A percentile compares a stretch with the other conserved stretches of the same genome.
phyloP scores from a whole-genome alignment of 768 basidiomycete genomes.

The Lentinula lateritia region DNA sequence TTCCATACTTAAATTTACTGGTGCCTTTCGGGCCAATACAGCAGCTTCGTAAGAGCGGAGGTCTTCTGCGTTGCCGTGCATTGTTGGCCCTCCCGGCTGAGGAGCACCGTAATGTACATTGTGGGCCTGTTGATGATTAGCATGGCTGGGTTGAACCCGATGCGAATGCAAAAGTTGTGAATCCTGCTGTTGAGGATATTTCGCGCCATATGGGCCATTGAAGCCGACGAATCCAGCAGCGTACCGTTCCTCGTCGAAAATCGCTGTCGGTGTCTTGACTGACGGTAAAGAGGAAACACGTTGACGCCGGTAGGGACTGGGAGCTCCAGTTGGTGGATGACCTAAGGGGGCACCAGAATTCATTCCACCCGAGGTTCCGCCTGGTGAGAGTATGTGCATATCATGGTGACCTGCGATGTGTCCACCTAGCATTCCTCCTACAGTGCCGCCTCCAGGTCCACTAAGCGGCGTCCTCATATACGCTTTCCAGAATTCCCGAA shows the following conservation, averaged over 20 bases:
- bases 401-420: not conserved
- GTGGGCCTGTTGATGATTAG: not conserved
- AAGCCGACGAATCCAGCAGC: not conserved
- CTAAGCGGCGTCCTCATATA: slow-evolving; percentile 66
- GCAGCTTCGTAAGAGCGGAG: slow-evolving; percentile 71
- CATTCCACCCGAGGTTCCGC: not conserved
- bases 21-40: slow-evolving; percentile 61
- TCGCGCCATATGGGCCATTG: not conserved
- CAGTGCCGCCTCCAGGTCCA: slow-evolving; percentile 23
- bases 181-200: slow-evolving; percentile 2
- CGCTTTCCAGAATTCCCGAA: slow-evolving; percentile 70
- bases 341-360: not conserved
- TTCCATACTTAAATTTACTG: slow-evolving; percentile 51
- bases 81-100: slow-evolving; percentile 23
- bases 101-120: slow-evolving; percentile 8
- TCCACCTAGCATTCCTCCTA: slow-evolving; percentile 6
- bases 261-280: slow-evolving; percentile 54
- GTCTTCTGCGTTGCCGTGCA: slow-evolving; percentile 52
- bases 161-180: slow-evolving; percentile 11
- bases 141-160: not conserved
- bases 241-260: slow-evolving; percentile 15
- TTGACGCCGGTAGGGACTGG: slow-evolving; percentile 28
- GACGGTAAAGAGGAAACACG: slow-evolving; percentile 67
- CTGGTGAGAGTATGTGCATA: not conserved
- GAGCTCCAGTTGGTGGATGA: not conserved